Conservation (phyloP, 176 grass and related monocot genomes). For the Ensete ventricosum region DNA sequence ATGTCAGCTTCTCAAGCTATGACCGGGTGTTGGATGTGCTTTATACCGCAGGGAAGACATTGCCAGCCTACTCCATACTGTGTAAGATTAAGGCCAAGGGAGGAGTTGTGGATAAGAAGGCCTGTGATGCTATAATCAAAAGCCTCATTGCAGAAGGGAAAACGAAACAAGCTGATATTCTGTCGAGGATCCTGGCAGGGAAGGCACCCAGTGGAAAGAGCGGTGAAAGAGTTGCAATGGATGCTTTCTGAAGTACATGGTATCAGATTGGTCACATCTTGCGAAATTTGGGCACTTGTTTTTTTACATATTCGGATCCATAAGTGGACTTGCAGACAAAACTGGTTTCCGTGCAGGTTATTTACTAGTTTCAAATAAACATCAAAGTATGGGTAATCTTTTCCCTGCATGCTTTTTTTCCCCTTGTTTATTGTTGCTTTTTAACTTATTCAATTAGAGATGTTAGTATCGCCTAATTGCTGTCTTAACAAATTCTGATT, state of each 20-base stretch:
- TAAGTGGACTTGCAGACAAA: too few species aligned
- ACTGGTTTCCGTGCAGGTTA: too few species aligned
- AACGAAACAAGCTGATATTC: constrained; percentile 88
- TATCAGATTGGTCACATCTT: background rate
- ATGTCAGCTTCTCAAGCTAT: constrained; percentile 64
- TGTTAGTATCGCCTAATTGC: too few species aligned
- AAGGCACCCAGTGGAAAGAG: constrained; percentile 32
- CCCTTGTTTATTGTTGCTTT: too few species aligned
- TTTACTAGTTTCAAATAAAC: too few species aligned
- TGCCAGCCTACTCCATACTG: constrained; percentile 78
- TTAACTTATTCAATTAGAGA: too few species aligned
- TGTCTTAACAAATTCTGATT: too few species aligned
- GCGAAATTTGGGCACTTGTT: background rate
- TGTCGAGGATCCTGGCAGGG: constrained; percentile 66
- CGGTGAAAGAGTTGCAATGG: constrained; percentile 41
- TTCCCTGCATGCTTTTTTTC: too few species aligned
- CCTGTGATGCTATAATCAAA: constrained; percentile 58
- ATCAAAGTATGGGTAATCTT: too few species aligned
- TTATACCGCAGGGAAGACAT: constrained; percentile 51
- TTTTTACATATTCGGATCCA: too few species aligned
- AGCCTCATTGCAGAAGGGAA: constrained; percentile 73
- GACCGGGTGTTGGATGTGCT: constrained; percentile 73
- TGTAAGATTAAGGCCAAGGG: constrained; percentile 96
- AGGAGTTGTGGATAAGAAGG: constrained; percentile 57
- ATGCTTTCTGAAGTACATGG: constrained; percentile 23